Conservation (phyloP, 2,329 filamentous ascomycete species). For the Phyllosticta capitalensis region DNA sequence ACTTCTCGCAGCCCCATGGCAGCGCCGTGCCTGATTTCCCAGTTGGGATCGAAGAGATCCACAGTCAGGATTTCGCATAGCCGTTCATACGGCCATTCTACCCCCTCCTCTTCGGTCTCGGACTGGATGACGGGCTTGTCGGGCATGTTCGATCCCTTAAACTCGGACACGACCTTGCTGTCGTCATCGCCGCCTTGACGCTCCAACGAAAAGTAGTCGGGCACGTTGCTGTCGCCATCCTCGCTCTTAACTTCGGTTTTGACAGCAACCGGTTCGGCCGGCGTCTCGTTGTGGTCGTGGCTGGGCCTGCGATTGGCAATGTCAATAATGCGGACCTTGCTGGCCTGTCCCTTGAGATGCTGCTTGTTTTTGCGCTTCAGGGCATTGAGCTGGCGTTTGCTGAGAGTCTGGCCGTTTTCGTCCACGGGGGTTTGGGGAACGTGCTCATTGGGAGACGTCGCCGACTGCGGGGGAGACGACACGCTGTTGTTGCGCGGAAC, state of each 20-base stretch:
- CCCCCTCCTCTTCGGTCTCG: conserved; percentile 65
- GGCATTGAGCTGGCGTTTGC: conserved; percentile 88
- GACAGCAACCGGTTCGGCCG: conserved; percentile 42
- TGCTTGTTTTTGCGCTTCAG: conserved; percentile 89
- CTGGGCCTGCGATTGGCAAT: conserved; percentile 59
- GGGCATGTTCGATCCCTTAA: conserved; percentile 72
- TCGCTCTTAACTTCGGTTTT: conserved; percentile 52
- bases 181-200: conserved; percentile 76
- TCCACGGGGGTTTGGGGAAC: conserved; percentile 41
- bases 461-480: conserved; percentile 27
- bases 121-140: conserved; percentile 81
- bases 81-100: conserved; percentile 88
- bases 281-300: conserved; percentile 49
- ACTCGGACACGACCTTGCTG: conserved; percentile 85
- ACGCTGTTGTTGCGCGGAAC: conserved; percentile 37
- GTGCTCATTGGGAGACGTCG: conserved; percentile 39
- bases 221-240: conserved; percentile 41
- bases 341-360: conserved; percentile 79
- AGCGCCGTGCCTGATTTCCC: conserved; percentile 94
- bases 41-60: conserved; percentile 84
- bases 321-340: conserved; percentile 84
- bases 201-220: conserved; percentile 88
- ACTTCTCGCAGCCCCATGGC: conserved; percentile 92
- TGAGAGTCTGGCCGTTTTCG: conserved; percentile 49
- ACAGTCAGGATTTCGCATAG: conserved; percentile 90